Evolutionary conservation across 75 land plant genomes (phyloP).

Genomic region (Pseudotsuga menziesii): DNA sequence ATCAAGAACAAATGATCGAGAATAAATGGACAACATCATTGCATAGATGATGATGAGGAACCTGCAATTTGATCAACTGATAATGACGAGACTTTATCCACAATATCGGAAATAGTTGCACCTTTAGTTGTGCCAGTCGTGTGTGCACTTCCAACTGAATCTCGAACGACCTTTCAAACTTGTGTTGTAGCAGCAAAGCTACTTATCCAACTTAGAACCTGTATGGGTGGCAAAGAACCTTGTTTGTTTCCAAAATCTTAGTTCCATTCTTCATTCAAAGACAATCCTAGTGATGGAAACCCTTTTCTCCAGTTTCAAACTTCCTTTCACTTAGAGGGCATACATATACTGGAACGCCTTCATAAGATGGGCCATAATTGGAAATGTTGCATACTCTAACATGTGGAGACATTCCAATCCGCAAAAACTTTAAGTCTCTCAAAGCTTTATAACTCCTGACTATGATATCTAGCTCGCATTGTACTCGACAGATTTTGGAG

Average conservation of each 20-base stretch:
- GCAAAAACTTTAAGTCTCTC: constrained; percentile 81
- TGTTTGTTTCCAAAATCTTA: constrained; percentile 20
- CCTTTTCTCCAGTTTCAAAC: constrained; percentile 9
- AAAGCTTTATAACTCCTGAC: constrained; percentile 37
- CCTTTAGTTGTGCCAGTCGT: constrained; percentile 54
- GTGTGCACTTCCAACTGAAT: constrained; percentile 28
- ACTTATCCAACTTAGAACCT: constrained; percentile 55
- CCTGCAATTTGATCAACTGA: constrained; percentile 21
- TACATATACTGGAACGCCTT: constrained; percentile 87
- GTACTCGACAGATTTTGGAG: constrained; percentile 42
- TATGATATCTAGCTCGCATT: constrained; percentile 58
- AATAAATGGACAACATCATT: constrained; percentile 23
- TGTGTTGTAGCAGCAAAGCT: constrained; percentile 32
- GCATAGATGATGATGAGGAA: constrained; percentile 18
- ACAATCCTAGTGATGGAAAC: neutral
- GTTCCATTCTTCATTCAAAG: constrained; percentile 42
- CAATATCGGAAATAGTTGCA: constrained; percentile 20
- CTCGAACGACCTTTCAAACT: constrained; percentile 45
- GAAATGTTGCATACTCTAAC: constrained; percentile 52
- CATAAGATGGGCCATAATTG: constrained; percentile 68
- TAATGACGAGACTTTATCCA: constrained; percentile 21
- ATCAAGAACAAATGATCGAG: constrained; percentile 44
- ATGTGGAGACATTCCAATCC: constrained; percentile 54
- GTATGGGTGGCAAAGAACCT: constrained; percentile 59
- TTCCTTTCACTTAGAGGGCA: constrained; percentile 55